Percentiles rank a stretch among this genome's conserved stretches.
phyloP scores from a whole-genome alignment of 176 grass and related monocot genomes.

The Oryza nivara region DNA sequence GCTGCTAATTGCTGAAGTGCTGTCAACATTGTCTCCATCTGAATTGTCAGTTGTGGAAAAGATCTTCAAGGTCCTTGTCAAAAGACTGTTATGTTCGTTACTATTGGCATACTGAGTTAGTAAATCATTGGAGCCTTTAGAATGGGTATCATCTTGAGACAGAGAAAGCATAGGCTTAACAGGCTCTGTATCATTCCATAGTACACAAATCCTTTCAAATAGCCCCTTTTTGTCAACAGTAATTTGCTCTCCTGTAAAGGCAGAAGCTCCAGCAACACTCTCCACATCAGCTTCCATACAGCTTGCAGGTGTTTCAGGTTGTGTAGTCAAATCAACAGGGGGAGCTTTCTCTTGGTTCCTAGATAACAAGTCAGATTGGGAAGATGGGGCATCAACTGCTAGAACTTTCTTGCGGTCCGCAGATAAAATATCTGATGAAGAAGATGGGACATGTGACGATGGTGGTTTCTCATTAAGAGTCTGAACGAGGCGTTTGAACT shows the following conservation, averaged over 20 bases:
- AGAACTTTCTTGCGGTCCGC: conserved; percentile 11
- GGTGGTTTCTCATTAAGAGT: conserved; percentile 22
- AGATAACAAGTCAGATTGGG: conserved; percentile 19
- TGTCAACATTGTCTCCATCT: not conserved
- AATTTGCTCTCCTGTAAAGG: not conserved
- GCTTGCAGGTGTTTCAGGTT: conserved; percentile 13
- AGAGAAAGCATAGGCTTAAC: not conserved
- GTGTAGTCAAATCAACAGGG: not conserved
- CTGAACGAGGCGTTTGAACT: conserved; percentile 29
- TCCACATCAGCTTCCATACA: conserved; percentile 22
- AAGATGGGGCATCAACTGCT: not conserved
- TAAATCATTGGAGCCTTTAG: conserved; percentile 7
- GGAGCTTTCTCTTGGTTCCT: conserved; percentile 9
- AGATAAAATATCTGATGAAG: conserved; percentile 35
- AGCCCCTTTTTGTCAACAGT: conserved; percentile 16
- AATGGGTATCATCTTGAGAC: not conserved
- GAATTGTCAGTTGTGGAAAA: not conserved
- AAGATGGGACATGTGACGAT: conserved; percentile 41
- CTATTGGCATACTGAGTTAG: not conserved
- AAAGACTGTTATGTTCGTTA: not conserved
- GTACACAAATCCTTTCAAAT: conserved; percentile 30
- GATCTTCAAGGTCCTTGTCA: not conserved
- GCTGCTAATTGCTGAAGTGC: not conserved
- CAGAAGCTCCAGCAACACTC: not conserved
- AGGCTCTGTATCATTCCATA: conserved; percentile 32